A percentile compares a stretch with the other conserved stretches of the same genome.
Evolutionary conservation across 345 rosid species (phyloP).

Genomic region (Eucalyptus decipiens): DNA sequence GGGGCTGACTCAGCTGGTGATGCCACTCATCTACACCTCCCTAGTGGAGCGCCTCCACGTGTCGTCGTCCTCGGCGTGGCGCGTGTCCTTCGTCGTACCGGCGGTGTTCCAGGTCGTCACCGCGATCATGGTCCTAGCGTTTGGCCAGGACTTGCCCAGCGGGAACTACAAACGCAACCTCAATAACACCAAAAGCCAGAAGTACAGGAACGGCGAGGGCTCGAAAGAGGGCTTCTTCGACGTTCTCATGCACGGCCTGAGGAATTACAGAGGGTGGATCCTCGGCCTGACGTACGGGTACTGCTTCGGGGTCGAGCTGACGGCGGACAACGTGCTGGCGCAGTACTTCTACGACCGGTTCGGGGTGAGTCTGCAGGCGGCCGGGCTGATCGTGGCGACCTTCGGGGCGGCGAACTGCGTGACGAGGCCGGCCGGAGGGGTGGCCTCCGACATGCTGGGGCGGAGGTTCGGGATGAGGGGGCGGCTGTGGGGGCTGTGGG

Average conservation of each 20-base stretch:
- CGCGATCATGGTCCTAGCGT: conserved; percentile 35
- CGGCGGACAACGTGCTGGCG: conserved; percentile 62
- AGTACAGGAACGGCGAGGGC: neutral
- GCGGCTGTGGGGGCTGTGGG: conserved; percentile 78
- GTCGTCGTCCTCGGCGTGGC: conserved; percentile 42
- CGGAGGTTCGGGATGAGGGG: conserved; percentile 64
- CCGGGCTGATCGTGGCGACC: conserved; percentile 64
- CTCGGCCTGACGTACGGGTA: conserved; percentile 46
- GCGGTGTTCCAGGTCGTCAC: conserved; percentile 39
- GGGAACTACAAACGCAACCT: conserved; percentile 6
- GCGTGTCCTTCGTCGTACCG: conserved; percentile 48
- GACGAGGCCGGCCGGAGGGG: conserved; percentile 70
- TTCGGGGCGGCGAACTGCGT: conserved; percentile 51
- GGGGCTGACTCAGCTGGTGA: conserved; percentile 57
- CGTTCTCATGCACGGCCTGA: conserved; percentile 36
- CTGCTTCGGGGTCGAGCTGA: conserved; percentile 67
- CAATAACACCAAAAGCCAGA: neutral
- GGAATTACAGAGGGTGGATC: conserved; percentile 77
- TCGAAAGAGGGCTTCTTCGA: conserved; percentile 7
- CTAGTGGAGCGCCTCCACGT: neutral
- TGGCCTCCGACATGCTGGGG: conserved; percentile 47
- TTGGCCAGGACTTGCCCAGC: conserved; percentile 58
- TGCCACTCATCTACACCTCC: conserved; percentile 51
- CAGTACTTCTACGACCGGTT: conserved; percentile 68
- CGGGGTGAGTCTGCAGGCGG: conserved; percentile 43